Conservation (phyloP, 169 alveolate genomes). For the Plasmodium coatneyi region DNA sequence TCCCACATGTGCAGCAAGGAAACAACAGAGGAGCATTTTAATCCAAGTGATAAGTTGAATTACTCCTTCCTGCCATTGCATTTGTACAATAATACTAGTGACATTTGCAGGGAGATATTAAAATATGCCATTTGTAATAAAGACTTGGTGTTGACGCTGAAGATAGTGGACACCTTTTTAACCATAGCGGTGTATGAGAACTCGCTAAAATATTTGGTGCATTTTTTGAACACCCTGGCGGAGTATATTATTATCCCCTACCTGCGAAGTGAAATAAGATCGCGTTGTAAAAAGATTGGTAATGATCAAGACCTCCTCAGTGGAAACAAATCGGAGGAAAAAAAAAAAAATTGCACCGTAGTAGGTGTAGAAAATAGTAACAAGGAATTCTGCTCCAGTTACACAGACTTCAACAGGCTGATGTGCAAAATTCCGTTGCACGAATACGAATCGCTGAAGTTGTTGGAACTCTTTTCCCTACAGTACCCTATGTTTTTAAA, state of each 20-base stretch:
- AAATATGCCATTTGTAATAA: slow-evolving; percentile 60
- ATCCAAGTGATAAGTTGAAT: not conserved
- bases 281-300: not conserved
- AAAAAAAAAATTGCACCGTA: not conserved
- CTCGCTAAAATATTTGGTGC: slow-evolving; percentile 50
- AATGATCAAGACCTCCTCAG: not conserved
- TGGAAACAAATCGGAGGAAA: not conserved
- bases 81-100: slow-evolving; percentile 36
- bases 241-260: slow-evolving; percentile 75
- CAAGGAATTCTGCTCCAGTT: not conserved
- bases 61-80: slow-evolving; percentile 42
- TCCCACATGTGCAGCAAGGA: slow-evolving; percentile 10
- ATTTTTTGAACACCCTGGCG: slow-evolving; percentile 59
- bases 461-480: slow-evolving; percentile 65
- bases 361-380: slow-evolving; percentile 11
- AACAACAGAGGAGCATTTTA: not conserved
- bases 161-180: slow-evolving; percentile 62
- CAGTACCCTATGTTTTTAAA: slow-evolving; percentile 75
- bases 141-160: slow-evolving; percentile 53
- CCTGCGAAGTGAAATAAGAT: slow-evolving; percentile 40
- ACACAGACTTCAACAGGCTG: slow-evolving; percentile 32
- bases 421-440: slow-evolving; percentile 67
- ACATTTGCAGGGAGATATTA: slow-evolving; percentile 58
- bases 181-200: slow-evolving; percentile 59
- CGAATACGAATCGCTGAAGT: slow-evolving; percentile 68